Evolutionary conservation across 2,329 filamentous ascomycete genomes (phyloP).

Genomic region (Podosphaera leucotricha): DNA sequence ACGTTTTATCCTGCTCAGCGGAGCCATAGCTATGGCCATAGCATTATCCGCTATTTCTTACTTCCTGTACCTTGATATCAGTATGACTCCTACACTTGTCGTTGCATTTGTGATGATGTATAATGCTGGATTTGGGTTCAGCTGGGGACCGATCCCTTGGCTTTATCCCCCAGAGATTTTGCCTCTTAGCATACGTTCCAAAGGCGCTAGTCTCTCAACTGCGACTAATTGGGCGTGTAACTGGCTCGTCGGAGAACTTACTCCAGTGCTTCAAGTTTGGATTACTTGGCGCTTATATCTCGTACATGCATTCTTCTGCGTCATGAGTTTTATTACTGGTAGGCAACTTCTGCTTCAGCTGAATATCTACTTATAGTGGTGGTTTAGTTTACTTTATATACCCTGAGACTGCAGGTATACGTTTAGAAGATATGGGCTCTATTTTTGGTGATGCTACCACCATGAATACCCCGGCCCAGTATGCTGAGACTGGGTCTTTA

Average conservation of each 20-base stretch:
- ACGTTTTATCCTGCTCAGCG: constrained; percentile 68
- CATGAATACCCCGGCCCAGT: constrained; percentile 53
- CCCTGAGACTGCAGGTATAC: constrained; percentile 85
- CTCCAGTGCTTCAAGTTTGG: constrained; percentile 71
- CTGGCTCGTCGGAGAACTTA: constrained; percentile 89
- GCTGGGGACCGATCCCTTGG: constrained; percentile 98
- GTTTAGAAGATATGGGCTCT: constrained; percentile 87
- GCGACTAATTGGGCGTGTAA: constrained; percentile 98
- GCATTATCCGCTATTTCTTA: constrained; percentile 81
- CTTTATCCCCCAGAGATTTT: constrained; percentile 97
- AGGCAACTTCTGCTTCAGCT: constrained; percentile 20
- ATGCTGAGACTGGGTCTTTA: constrained; percentile 61
- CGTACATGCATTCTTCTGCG: constrained; percentile 91
- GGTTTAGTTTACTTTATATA: constrained; percentile 89
- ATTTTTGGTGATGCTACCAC: constrained; percentile 82
- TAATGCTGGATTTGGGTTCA: constrained; percentile 88
- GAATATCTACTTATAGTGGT: not conserved
- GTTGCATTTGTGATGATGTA: constrained; percentile 96
- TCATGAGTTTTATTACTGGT: constrained; percentile 88
- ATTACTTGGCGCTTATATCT: constrained; percentile 91
- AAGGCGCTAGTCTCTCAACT: constrained; percentile 87
- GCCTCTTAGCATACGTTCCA: constrained; percentile 84
- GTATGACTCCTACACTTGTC: constrained; percentile 56
- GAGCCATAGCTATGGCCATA: constrained; percentile 71
- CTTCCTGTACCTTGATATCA: constrained; percentile 74